A percentile compares a stretch with the other conserved stretches of the same genome.
Conservation (phyloP, 108 stramenopile species). For the Nitzschia sp. region DNA sequence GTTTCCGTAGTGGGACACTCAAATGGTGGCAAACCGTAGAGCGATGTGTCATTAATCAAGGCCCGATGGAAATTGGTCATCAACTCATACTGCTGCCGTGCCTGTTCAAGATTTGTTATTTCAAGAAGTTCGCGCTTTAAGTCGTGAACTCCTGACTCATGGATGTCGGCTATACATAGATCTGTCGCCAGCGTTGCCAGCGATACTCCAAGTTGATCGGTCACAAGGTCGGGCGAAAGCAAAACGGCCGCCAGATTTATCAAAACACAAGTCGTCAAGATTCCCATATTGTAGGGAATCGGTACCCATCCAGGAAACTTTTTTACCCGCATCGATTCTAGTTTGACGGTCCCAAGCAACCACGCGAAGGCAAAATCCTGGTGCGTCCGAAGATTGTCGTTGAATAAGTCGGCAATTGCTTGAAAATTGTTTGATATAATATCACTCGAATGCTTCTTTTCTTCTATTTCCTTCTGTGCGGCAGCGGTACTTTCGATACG, state of each 20-base stretch:
- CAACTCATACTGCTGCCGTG: not conserved
- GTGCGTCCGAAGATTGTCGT: not conserved
- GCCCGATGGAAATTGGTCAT: not conserved
- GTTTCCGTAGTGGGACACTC: not conserved
- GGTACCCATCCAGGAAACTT: not conserved
- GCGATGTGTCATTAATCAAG: not conserved
- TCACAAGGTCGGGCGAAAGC: not conserved
- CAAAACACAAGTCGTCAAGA: not conserved
- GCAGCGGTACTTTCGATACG: not conserved
- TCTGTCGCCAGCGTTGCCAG: not conserved
- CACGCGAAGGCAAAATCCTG: not conserved
- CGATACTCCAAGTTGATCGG: not conserved
- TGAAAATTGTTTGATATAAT: not conserved
- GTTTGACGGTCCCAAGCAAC: not conserved
- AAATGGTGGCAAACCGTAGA: not conserved
- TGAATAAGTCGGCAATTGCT: not conserved
- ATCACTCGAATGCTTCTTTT: not conserved
- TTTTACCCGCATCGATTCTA: not conserved
- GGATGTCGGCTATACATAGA: not conserved
- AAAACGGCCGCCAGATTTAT: not conserved
- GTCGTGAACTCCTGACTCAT: not conserved
- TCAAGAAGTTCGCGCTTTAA: not conserved
- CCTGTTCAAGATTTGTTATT: not conserved
- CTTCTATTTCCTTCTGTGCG: not conserved
- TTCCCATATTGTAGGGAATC: not conserved